phyloP scores from a whole-genome alignment of 2,329 filamentous ascomycete species.

The Onygena corvina region DNA sequence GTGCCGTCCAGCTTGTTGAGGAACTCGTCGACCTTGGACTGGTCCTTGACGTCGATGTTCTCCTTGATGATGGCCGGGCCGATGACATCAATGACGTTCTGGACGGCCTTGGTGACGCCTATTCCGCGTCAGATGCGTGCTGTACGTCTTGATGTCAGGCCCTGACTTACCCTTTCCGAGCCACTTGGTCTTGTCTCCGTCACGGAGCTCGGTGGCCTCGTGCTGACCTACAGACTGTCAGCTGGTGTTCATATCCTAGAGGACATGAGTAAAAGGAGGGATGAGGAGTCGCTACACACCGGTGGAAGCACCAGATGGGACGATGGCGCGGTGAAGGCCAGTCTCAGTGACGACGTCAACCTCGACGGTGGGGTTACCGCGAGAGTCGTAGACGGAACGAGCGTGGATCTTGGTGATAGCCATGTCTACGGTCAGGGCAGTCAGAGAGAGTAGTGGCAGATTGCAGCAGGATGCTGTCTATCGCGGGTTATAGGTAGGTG shows the following conservation, averaged over 20 bases:
- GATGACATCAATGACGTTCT: conserved; percentile 74
- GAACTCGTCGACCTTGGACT: conserved; percentile 72
- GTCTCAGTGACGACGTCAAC: conserved; percentile 94
- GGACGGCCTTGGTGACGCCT: conserved; percentile 66
- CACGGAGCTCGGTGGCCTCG: conserved; percentile 82
- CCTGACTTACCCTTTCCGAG: conserved; percentile 57
- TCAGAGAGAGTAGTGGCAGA: neutral
- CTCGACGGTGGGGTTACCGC: conserved; percentile 95
- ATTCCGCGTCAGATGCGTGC: neutral
- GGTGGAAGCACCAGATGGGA: conserved; percentile 91
- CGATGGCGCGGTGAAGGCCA: conserved; percentile 92
- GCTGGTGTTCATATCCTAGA: neutral
- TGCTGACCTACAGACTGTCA: conserved; percentile 56
- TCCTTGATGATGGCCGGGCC: conserved; percentile 72
- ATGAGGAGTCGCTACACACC: conserved; percentile 44
- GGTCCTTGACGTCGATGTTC: conserved; percentile 73
- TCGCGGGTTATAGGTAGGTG: neutral
- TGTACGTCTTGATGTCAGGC: neutral
- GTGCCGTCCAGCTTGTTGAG: conserved; percentile 76
- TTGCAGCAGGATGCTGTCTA: neutral
- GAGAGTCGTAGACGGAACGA: conserved; percentile 96
- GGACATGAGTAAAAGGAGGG: neutral
- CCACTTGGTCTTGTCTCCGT: conserved; percentile 80
- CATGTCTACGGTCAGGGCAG: conserved; percentile 43
- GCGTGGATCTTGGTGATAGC: conserved; percentile 81